phyloP scores from a whole-genome alignment of 345 rosid species.

The Linum lewisii region DNA sequence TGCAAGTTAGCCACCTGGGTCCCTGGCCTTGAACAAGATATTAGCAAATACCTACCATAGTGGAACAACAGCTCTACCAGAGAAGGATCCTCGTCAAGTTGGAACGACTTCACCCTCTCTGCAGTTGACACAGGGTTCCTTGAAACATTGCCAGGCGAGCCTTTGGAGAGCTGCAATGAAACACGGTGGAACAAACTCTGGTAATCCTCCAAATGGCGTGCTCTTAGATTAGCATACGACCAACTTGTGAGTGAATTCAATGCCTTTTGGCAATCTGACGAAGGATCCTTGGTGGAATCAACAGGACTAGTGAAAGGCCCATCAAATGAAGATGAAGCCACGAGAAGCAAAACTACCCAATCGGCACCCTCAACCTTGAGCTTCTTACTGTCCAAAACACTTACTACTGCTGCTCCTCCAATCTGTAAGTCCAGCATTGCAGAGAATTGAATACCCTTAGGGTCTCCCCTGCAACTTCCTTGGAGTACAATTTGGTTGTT shows the following conservation, averaged over 20 bases:
- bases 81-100: slow-evolving; percentile 70
- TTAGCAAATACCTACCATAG: slow-evolving; percentile 75
- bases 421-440: slow-evolving; percentile 55
- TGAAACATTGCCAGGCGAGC: slow-evolving; percentile 21
- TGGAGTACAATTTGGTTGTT: slow-evolving; percentile 50
- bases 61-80: slow-evolving; percentile 78
- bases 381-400: slow-evolving; percentile 36
- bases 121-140: slow-evolving; percentile 41
- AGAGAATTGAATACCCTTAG: slow-evolving; percentile 60
- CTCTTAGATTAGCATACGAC: slow-evolving; percentile 51
- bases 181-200: slow-evolving; percentile 71
- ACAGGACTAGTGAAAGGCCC: slow-evolving; percentile 67
- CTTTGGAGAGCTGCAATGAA: slow-evolving; percentile 48
- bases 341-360: slow-evolving; percentile 56
- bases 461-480: slow-evolving; percentile 50
- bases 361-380: slow-evolving; percentile 65
- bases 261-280: slow-evolving; percentile 30
- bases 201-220: slow-evolving; percentile 63
- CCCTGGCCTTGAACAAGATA: slow-evolving; percentile 85
- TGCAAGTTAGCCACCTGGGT: slow-evolving; percentile 88
- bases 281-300: slow-evolving; percentile 60
- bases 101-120: slow-evolving; percentile 65
- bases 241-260: slow-evolving; percentile 35
- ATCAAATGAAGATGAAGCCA: slow-evolving; percentile 68
- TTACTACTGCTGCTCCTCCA: slow-evolving; percentile 42